phyloP scores from a whole-genome alignment of 2,329 filamentous ascomycete species.

The Diatrype stigma region DNA sequence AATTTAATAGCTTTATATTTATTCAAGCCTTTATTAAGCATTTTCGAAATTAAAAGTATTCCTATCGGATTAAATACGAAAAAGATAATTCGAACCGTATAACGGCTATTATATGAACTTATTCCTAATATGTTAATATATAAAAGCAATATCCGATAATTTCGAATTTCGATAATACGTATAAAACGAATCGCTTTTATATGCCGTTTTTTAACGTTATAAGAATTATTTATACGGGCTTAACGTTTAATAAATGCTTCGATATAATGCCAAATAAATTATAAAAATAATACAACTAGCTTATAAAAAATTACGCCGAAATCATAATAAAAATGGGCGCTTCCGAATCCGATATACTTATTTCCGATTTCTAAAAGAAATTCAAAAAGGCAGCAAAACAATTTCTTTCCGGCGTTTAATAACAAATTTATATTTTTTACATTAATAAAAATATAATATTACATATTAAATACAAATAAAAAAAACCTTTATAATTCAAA shows the following conservation, averaged over 20 bases:
- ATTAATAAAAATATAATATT: not conserved
- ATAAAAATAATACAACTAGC: not conserved
- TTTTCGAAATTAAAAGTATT: not conserved
- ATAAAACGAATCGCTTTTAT: not conserved
- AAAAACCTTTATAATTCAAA: too few relatives aligned
- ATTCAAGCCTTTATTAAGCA: too few relatives aligned
- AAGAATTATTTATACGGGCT: not conserved
- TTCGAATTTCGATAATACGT: not conserved
- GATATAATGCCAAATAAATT: not conserved
- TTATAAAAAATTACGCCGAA: not conserved
- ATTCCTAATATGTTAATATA: not conserved
- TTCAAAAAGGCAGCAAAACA: not conserved
- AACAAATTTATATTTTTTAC: not conserved
- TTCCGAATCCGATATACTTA: not conserved
- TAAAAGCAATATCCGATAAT: not conserved
- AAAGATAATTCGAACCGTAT: not conserved
- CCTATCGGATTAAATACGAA: not conserved
- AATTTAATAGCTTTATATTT: too few relatives aligned
- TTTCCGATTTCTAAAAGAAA: not conserved
- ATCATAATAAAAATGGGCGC: not conserved
- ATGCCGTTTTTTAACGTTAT: not conserved
- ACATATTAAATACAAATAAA: not conserved
- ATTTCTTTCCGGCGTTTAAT: too few relatives aligned
- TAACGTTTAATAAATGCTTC: not conserved
- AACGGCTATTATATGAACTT: not conserved